These are phyloP conservation scores for Magnolia changhungtana DNA, from an alignment of 164 flowering plant species.

Conservation along the genomic window DNA sequence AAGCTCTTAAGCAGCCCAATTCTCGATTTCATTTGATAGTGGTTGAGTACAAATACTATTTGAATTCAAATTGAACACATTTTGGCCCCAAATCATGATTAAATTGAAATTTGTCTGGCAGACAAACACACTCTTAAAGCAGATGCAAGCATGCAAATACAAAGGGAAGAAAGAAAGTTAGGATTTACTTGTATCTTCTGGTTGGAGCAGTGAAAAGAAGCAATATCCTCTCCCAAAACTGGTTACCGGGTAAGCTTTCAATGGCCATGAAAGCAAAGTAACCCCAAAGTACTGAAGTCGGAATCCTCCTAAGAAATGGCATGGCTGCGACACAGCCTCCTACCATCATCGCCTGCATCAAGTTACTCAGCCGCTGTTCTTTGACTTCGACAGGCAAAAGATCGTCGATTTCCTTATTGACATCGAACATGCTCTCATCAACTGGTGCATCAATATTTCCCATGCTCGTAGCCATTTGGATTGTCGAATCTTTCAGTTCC, in stretches of 20 bases:
- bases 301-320: slow-evolving; percentile 91
- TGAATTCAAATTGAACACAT: too few relatives aligned
- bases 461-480: slow-evolving; percentile 81
- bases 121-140: background rate
- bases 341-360: slow-evolving; percentile 84
- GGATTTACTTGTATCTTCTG: slow-evolving; percentile 82
- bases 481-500: slow-evolving; percentile 87
- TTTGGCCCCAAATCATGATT: too few relatives aligned
- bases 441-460: slow-evolving; percentile 86
- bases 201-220: slow-evolving; percentile 95
- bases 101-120: background rate
- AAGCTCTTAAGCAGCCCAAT: too few relatives aligned
- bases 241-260: slow-evolving; percentile 98
- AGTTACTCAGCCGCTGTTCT: slow-evolving; percentile 91
- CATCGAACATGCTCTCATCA: slow-evolving; percentile 86
- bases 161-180: background rate
- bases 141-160: background rate
- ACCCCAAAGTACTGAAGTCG: slow-evolving; percentile 99
- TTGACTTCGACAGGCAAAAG: slow-evolving; percentile 94
- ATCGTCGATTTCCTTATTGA: slow-evolving; percentile 97
- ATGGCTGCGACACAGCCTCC: slow-evolving; percentile 98
- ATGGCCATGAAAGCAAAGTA: slow-evolving; percentile 99
- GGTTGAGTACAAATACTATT: too few relatives aligned
- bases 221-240: slow-evolving; percentile 95
- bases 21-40: too few relatives aligned